Evolutionary conservation across 768 basidiomycete genomes (phyloP).

Genomic region (Dacryopinax primogenitus): DNA sequence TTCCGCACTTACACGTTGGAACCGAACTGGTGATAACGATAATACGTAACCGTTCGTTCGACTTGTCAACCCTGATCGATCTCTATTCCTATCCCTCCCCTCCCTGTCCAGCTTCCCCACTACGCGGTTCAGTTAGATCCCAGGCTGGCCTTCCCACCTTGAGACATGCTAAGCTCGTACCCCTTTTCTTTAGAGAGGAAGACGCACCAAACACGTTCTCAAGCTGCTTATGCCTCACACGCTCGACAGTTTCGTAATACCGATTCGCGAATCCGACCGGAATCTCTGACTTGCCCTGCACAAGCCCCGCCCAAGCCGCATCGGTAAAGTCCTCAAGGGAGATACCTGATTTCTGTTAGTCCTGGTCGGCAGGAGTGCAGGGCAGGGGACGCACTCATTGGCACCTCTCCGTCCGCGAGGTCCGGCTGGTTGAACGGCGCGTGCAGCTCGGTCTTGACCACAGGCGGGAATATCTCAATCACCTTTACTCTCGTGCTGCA

Average conservation of each 20-base stretch:
- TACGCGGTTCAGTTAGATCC: no score
- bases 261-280: constrained; percentile 12
- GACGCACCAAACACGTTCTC: not conserved
- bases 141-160: no score
- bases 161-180: no score
- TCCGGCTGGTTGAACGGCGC: constrained; percentile 15
- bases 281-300: constrained; percentile 12
- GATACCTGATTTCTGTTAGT: not conserved
- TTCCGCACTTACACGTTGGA: no score
- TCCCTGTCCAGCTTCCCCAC: no score
- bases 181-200: no score
- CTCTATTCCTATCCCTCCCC: no score
- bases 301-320: constrained; percentile 11
- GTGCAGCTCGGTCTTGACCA: constrained; percentile 14
- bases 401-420: constrained; percentile 11
- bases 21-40: no score
- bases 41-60: no score
- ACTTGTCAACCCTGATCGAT: no score
- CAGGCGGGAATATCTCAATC: constrained; percentile 15
- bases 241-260: constrained; percentile 11
- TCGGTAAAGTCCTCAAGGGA: constrained; percentile 14
- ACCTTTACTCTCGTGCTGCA: constrained; percentile 10
- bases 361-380: not conserved
- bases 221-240: not conserved
- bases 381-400: constrained; percentile 4